Evolutionary conservation across 208 protist genomes (phyloP), one percentile per base, ranked within the genome.

Genomic region (Trypanosomatidae sp.): DNA sequence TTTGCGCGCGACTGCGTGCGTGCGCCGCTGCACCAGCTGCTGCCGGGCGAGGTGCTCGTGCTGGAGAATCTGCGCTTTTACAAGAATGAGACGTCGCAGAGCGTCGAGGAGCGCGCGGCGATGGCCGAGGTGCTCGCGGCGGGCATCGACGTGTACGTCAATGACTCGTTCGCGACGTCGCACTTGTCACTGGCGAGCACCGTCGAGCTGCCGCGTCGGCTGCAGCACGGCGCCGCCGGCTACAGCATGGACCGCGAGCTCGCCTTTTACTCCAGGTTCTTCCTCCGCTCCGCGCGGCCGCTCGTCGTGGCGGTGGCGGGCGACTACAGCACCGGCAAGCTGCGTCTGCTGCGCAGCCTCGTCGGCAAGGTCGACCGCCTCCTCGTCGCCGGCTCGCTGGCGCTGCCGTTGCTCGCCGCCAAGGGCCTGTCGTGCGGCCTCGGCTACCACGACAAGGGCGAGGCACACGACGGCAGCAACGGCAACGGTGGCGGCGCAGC

Each of bases 61-160:
- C 50, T 88, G 8, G 76, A 88, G 56, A 85, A 88, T 57, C 49
- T 88, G 30, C 72, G 71, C 26, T 81, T 85, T 53, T 87, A 91
- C 56, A 63, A 48, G n/a, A 85, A 86, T 44, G 77, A 88, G 47
- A 56, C 48, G 3, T 71, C 74, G 2, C 8, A 27, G 15, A 57
- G 61, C 35, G 20, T 15, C n/a, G 53, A 55, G 26, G 74, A 87
- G 61, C 77, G 74, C 16, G 33, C 52, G 20, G 49, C 56, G 16
- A 75, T 79, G 53, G 77, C 74, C 13, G 68, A 82, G 43, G 60
- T 79, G 32, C 60, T 91, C 10, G 69, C 70, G 1, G 44, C 60
- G 0, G 53, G 63, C 22, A 39, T 76, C 27, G 82, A 91, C 45
- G 20, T 87, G 6, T 87, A 80, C 66, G 57, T 85, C 33, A 87